These are phyloP conservation scores for Camelina laxa DNA, from an alignment of 345 rosid genomes.

Conservation along the genomic window DNA sequence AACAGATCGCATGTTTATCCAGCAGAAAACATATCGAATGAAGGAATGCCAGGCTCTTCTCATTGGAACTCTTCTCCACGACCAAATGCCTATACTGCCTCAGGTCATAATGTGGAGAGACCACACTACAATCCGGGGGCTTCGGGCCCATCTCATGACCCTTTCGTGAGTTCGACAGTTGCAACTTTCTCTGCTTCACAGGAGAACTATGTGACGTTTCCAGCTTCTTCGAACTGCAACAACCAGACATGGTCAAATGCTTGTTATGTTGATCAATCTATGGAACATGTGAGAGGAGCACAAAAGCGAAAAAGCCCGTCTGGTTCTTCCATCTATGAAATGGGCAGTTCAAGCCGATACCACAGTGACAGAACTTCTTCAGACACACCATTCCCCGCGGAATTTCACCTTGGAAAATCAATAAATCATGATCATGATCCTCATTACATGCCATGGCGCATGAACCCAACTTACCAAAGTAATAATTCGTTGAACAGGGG, in stretches of 20 bases:
- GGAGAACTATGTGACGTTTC: constrained; percentile 57
- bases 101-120: constrained; percentile 55
- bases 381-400: constrained; percentile 57
- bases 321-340: constrained; percentile 65
- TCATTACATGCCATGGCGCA: constrained; percentile 55
- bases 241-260: constrained; percentile 60
- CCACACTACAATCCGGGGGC: constrained; percentile 62
- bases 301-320: constrained; percentile 83
- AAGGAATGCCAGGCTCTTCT: constrained; percentile 60
- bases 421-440: constrained; percentile 51
- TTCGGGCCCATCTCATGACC: constrained; percentile 57
- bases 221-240: constrained; percentile 67
- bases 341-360: constrained; percentile 74
- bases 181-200: constrained; percentile 54
- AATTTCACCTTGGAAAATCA: constrained; percentile 58
- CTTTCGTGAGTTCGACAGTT: constrained; percentile 50
- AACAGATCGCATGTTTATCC: constrained; percentile 59
- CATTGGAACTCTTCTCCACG: constrained; percentile 66
- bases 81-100: constrained; percentile 58
- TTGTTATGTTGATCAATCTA: constrained; percentile 58
- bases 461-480: constrained; percentile 52
- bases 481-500: constrained; percentile 59
- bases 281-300: constrained; percentile 61
- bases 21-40: constrained; percentile 53
- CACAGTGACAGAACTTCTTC: constrained; percentile 67